Base-by-base conservation (phyloP, 306 rosid species). In the Rubus parviflorus region DNA sequence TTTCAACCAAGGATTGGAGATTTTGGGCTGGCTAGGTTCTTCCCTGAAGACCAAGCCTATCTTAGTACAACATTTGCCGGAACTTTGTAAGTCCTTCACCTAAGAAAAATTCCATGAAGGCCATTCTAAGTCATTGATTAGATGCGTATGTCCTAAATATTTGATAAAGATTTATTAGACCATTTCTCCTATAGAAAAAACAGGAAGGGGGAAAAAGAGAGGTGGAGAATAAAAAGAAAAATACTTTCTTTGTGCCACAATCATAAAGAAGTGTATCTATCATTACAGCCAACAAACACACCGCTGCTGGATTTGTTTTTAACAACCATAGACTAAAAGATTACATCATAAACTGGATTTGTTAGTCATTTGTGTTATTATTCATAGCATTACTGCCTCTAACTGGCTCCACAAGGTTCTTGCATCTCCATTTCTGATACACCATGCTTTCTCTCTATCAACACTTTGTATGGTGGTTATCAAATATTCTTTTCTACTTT, bases 41-140 rank as follows among this genome's bases (percentile, higher is more conserved):
- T 94, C 80, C 98, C 97, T 23, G 98, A 94, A 75, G 97, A 90
- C 66, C 95, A 94, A 90, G 90, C 91, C 77, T 92, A 89, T 81
- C 90, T 94, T 58, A 94, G 98, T 77, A 90, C 98, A 51, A 75
- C 87, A 56, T 94, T 90, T 66, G 97, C 98, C 14, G 98, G 98
- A 84, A 92, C 97, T 65, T 81, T 94, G 97, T 90, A 82, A 92
- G 97, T 80, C 68, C 75, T 37, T 74, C 54, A 14, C 12, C 54
- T 37, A 53, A 37, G 22, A 56, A 8, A 61, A 10, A 46, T 11
- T 70, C 23, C n/a, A 53, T 35, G 37, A 51, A 57, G 42, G 8
- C 48, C 37, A 19, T 73, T 65, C 23, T 35, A 14, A 49, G 30
- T 41, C 66, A 57, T 3, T 35, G 66, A 51, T 58, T 56, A 19